Evolutionary conservation across 2,329 filamentous ascomycete species (phyloP).

Genomic region (Sporothrix protearum): DNA sequence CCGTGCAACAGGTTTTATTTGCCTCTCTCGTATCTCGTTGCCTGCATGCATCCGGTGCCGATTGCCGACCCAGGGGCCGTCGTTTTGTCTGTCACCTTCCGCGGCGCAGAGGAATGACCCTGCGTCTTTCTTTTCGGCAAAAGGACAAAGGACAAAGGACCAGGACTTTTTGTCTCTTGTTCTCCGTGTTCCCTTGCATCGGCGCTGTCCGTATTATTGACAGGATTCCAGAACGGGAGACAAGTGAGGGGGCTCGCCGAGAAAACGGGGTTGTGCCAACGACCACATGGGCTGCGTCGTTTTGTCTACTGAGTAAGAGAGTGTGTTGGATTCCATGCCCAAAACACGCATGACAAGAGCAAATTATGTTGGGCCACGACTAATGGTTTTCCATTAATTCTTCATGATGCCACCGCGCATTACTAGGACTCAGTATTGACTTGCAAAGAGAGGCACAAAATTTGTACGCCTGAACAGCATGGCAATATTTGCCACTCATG

Average conservation of each 20-base stretch:
- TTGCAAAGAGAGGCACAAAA: not conserved
- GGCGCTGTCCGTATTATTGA: not conserved
- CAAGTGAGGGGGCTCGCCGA: not conserved
- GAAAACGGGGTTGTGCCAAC: not conserved
- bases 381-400: not conserved
- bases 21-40: not conserved
- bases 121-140: not conserved
- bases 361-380: not conserved
- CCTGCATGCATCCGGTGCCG: slow-evolving; percentile 13
- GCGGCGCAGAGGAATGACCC: not conserved
- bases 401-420: not conserved
- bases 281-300: not conserved
- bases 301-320: not conserved
- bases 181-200: not conserved
- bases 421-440: not conserved
- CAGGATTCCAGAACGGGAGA: not conserved
- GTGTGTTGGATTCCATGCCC: not conserved
- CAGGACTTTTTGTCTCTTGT: not conserved
- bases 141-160: not conserved
- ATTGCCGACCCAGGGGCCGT: not conserved
- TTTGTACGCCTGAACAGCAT: not conserved
- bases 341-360: not conserved
- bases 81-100: not conserved
- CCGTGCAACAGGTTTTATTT: not conserved
- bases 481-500: not conserved